Conservation (phyloP, 1,284 basidiomycete species). For the Microbotryum saponariae region DNA sequence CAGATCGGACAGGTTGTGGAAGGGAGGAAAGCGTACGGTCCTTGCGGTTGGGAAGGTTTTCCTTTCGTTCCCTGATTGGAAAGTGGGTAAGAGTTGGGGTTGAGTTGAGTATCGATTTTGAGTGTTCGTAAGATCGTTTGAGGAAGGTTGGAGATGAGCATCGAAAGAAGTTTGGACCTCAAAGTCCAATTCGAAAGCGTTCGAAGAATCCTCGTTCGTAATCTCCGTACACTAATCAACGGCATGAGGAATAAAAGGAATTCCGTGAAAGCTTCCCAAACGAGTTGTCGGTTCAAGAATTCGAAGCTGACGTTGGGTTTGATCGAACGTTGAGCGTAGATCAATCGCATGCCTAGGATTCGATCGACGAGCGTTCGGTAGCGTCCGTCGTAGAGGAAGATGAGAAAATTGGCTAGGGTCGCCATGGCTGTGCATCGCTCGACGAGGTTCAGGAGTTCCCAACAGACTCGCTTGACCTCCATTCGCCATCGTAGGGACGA, state of each 20-base stretch:
- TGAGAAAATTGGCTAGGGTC: conserved; percentile 66
- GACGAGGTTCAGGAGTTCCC: conserved; percentile 60
- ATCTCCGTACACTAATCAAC: conserved; percentile 59
- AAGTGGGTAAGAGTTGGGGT: conserved; percentile 18
- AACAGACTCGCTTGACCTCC: conserved; percentile 53
- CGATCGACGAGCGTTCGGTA: conserved; percentile 81
- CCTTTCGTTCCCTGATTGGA: conserved; percentile 31
- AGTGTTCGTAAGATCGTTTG: conserved; percentile 36
- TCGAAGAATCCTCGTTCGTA: conserved; percentile 52
- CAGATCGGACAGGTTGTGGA: conserved; percentile 45
- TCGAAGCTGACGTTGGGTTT: conserved; percentile 90
- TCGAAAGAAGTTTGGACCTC: conserved; percentile 11
- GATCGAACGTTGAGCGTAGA: conserved; percentile 62
- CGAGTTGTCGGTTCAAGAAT: conserved; percentile 98
- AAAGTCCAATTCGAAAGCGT: conserved; percentile 31
- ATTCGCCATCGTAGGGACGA: conserved; percentile 32
- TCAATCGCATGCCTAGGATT: conserved; percentile 66
- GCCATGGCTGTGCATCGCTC: conserved; percentile 58
- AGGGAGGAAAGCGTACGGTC: conserved; percentile 40
- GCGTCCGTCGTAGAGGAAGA: conserved; percentile 81
- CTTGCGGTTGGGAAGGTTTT: conserved; percentile 23
- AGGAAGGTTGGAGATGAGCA: conserved; percentile 33
- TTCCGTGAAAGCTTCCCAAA: conserved; percentile 99
- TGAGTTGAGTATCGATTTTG: conserved; percentile 17
- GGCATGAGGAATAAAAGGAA: conserved; percentile 90